Base-by-base conservation (phyloP, 2,329 filamentous ascomycete genomes). In the Cordyceps fumosorosea region DNA sequence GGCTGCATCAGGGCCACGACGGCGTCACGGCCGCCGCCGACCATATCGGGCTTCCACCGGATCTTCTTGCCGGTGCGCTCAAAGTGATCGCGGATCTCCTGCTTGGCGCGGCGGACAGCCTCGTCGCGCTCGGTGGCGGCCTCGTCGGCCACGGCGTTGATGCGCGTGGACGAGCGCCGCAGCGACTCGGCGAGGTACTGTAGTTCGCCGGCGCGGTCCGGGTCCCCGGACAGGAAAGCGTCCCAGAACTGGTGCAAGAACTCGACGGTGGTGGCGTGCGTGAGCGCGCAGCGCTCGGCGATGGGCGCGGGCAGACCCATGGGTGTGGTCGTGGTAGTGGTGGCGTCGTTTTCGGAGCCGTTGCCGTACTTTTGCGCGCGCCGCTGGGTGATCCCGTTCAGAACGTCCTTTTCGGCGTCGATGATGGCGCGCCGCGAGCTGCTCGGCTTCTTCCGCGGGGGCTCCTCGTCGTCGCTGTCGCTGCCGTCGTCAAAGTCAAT, bases 241-340 rank as follows among this genome's bases (percentile, higher is more conserved):
- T 85, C 84, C 93, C 93, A 99, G 78, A 99, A 99, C 73, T 98
- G 96, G 69, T 93, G 90, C n/a, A 99, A 79, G 70, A 98, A 99
- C 71, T 99, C 95, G 44, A 90, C 89, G 0, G 91, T 96, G 0
- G 95, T 99, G 59, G 93, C 93, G 72, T 98, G 92, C 0, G 93
- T 96, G 61, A 86, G 74, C 47, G 76, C 77, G 66, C 84, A 86
- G 61, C 84, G 84, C 50, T 86, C 80, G 4, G 84, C 78, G 22
- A 89, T 77, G 1, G 83, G 79, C 1, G 77, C 69, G 3, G 87
- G 78, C 3, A 78, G 69, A 26, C 80, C 78, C 85, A 81, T 89
- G 66, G 75, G 82, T 57, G 72, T 80, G 67, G 69, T 78, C 69
- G 75, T 77, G 68, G 12, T 1, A 68, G 12, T 14, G 34, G 34